A percentile compares a stretch with the other conserved stretches of the same genome.
These are phyloP conservation scores for Lanzia echinophila DNA, from an alignment of 2,329 filamentous ascomycete genomes.

Conservation along the genomic window DNA sequence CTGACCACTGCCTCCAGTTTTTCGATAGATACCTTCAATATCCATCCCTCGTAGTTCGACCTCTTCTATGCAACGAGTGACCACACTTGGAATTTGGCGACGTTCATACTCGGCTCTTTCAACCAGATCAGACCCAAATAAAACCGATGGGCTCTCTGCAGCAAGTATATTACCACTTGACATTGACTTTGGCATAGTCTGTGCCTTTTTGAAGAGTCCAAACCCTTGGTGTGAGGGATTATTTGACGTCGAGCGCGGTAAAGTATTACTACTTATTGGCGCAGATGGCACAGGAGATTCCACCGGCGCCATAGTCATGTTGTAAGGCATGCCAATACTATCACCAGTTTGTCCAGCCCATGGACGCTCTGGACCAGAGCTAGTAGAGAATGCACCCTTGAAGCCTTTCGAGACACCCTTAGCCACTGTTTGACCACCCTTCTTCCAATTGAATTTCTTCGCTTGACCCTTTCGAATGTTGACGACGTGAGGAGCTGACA, in stretches of 20 bases:
- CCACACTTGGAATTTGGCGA: constrained; percentile 80
- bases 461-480: constrained; percentile 86
- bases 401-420: constrained; percentile 93
- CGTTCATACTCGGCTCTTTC: constrained; percentile 84
- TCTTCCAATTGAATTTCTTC: constrained; percentile 99
- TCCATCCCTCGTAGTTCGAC: constrained; percentile 96
- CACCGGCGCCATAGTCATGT: constrained; percentile 54
- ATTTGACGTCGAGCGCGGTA: constrained; percentile 22
- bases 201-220: constrained; percentile 56
- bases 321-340: constrained; percentile 64
- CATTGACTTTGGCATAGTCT: constrained; percentile 43
- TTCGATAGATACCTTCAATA: constrained; percentile 94
- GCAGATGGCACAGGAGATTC: constrained; percentile 33
- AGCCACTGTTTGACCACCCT: constrained; percentile 85
- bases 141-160: constrained; percentile 48
- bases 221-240: constrained; percentile 38
- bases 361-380: constrained; percentile 45
- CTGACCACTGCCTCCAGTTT: constrained; percentile 88
- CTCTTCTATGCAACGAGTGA: constrained; percentile 91
- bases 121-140: constrained; percentile 86
- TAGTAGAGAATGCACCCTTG: constrained; percentile 76
- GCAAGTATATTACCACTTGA: constrained; percentile 34
- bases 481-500: constrained; percentile 72
- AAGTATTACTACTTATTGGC: constrained; percentile 20
- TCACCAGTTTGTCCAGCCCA: constrained; percentile 52